These are phyloP conservation scores for Trypanosoma congolense DNA, from an alignment of 208 protist species.

Conservation along the genomic window DNA sequence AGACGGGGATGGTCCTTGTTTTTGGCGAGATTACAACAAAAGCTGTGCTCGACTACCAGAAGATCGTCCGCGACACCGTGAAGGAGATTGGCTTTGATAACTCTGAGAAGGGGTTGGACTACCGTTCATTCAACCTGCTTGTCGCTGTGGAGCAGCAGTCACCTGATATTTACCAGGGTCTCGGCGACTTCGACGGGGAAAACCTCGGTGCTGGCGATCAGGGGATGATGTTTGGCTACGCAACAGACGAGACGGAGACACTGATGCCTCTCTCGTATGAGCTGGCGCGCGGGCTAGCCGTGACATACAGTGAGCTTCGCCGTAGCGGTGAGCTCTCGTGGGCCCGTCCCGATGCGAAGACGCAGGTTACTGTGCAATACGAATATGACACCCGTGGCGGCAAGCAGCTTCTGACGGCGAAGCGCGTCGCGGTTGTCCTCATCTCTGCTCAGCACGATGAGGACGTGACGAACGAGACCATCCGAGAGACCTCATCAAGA, in stretches of 20 bases:
- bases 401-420: constrained; percentile 1
- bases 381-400: not conserved
- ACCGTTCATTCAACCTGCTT: not conserved
- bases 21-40: constrained; percentile 1
- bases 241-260: not conserved
- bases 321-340: not conserved
- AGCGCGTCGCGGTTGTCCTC: not conserved
- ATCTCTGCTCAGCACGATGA: constrained; percentile 1
- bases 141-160: not conserved
- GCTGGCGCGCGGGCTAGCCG: not conserved
- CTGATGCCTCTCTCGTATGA: not conserved
- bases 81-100: not conserved
- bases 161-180: not conserved
- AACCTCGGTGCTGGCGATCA: not conserved
- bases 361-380: not conserved
- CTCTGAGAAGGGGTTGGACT: not conserved
- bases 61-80: not conserved
- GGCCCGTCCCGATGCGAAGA: not conserved
- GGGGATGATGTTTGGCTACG: constrained; percentile 1
- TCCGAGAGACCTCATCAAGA: not conserved
- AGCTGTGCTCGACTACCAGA: not conserved
- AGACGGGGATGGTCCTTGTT: not conserved
- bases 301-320: not conserved
- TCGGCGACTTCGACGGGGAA: not conserved
- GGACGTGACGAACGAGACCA: not conserved